Base-by-base conservation (phyloP, 1,284 basidiomycete genomes). In the Leccinum fuscescens region DNA sequence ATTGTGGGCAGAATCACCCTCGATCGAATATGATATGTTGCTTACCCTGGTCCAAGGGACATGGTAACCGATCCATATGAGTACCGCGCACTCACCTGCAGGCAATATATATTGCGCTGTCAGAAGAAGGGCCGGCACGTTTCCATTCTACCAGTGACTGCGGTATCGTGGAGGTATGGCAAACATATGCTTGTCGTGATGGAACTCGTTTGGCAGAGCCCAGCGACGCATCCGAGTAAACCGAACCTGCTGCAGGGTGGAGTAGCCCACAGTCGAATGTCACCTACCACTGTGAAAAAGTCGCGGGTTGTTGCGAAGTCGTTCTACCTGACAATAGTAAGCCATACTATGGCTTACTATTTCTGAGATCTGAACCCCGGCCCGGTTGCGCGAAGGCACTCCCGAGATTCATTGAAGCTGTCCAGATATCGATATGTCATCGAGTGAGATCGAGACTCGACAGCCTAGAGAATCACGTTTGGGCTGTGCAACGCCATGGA, bases 1-100 rank as follows among this genome's bases (percentile, higher is more conserved):
- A 27, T 39, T 50, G 22, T 50, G n/a, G 48, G 48, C 24, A 22
- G 24, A 24, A 12, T 17, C 48, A 50, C 50, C 44, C 29, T 55
- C 31, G 57, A 50, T 49, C 58, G 29, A 31, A 31, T 31, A 31
- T 31, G 29, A 31, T 31, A 54, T 42, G 29, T 33, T 51, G n/a
- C 22, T 46, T 62, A 33, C 49, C 54, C 50, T 66, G 64, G 61
- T 65, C 53, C 29, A 48, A 39, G 20, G 59, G 56, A 39, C 31
- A 22, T 49, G 46, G 52, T 55, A 49, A 37, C 35, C 35, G 67
- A 56, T 67, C 35, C 52, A 20, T 20, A 67, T 55, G 24, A 39
- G 33, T 54, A 22, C n/a, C 39, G 53, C 50, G n/a, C 42, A 17
- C 24, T 31, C 22, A 9, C 27, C 49, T 22, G 62, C 49, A 51